phyloP scores from a whole-genome alignment of 306 rosid species.

The Gastrolobium villosum region DNA sequence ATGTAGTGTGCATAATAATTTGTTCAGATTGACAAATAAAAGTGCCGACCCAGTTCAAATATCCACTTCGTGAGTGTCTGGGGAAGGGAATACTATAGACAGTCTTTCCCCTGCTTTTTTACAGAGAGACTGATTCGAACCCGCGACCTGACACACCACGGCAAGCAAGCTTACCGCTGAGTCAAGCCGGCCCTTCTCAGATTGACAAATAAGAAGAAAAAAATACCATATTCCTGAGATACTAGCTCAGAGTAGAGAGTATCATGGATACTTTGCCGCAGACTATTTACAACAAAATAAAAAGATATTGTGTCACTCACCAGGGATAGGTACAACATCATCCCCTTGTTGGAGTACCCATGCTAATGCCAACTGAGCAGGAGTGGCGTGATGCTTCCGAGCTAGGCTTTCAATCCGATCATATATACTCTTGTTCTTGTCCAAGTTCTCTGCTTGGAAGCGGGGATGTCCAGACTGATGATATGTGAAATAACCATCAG shows the following conservation, averaged over 20 bases:
- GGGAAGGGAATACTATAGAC: no score
- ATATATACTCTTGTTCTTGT: slow-evolving; percentile 63
- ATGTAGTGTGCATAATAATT: no score
- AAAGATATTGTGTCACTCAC: slow-evolving; percentile 31
- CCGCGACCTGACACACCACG: no score
- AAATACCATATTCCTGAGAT: not conserved
- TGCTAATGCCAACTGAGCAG: slow-evolving; percentile 76
- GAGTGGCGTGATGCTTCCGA: slow-evolving; percentile 56
- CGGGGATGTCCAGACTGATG: slow-evolving; percentile 63
- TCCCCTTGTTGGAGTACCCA: slow-evolving; percentile 80
- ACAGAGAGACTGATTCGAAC: no score
- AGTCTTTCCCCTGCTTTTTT: no score
- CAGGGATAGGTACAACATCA: slow-evolving; percentile 65
- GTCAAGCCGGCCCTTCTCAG: no score
- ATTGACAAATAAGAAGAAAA: not conserved
- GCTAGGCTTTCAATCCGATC: slow-evolving; percentile 62
- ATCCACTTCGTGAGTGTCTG: no score
- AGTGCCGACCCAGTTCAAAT: no score
- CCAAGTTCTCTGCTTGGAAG: slow-evolving; percentile 58
- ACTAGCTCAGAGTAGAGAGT: not conserved
- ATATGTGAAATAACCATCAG: slow-evolving; percentile 14
- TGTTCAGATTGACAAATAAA: no score
- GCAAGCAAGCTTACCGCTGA: no score
- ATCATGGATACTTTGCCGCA: not conserved
- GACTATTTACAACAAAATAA: not conserved